phyloP scores from a whole-genome alignment of 768 basidiomycete genomes.

The Agrocybe praecox region DNA sequence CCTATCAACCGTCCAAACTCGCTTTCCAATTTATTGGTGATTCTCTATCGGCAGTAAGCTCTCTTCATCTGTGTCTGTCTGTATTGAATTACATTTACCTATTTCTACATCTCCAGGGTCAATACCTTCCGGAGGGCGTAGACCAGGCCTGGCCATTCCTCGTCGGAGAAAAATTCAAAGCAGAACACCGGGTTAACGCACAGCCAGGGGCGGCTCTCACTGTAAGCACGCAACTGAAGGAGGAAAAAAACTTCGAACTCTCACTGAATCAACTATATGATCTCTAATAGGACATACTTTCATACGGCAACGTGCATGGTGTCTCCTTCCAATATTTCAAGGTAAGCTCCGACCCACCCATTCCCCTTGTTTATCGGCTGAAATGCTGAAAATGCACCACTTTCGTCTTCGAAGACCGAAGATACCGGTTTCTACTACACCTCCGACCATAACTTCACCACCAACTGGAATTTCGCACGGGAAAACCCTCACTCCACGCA shows the following conservation, averaged over 20 bases:
- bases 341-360: constrained; percentile 24
- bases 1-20: constrained; percentile 46
- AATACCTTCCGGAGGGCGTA: constrained; percentile 54
- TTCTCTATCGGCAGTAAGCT: constrained; percentile 53
- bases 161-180: constrained; percentile 50
- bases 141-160: constrained; percentile 61
- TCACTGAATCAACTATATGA: background rate
- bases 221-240: constrained; percentile 23
- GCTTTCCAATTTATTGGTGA: constrained; percentile 62
- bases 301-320: constrained; percentile 56
- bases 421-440: constrained; percentile 58
- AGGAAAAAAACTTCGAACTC: background rate
- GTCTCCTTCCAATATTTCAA: constrained; percentile 53
- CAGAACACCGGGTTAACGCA: constrained; percentile 52
- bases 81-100: background rate
- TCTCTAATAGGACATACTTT: constrained; percentile 44
- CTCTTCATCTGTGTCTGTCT: background rate
- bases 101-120: constrained; percentile 37
- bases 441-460: constrained; percentile 60
- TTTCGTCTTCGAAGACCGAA: constrained; percentile 45
- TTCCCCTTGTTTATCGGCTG: background rate
- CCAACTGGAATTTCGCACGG: constrained; percentile 55
- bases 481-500: constrained; percentile 52
- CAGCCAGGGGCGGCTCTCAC: constrained; percentile 57
- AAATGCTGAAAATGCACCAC: background rate